Conservation (phyloP, 2,329 filamentous ascomycete species). For the Beauveria sp. region DNA sequence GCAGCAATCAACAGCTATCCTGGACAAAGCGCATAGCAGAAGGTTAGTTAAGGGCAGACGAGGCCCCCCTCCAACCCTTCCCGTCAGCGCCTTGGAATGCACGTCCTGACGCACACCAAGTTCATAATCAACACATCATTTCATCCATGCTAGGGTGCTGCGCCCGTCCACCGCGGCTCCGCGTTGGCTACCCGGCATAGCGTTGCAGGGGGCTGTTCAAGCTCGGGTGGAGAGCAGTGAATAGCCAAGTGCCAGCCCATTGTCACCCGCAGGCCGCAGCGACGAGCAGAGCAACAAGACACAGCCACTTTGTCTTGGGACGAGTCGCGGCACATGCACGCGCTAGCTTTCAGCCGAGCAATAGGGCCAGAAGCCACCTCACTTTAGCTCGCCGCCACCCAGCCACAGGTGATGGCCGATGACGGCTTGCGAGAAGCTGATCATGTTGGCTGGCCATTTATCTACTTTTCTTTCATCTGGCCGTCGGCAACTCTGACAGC, state of each 20-base stretch:
- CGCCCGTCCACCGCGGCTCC: slow-evolving; percentile 6
- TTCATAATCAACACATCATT: background rate
- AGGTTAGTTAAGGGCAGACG: background rate
- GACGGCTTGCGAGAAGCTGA: background rate
- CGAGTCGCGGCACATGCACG: background rate
- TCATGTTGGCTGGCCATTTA: background rate
- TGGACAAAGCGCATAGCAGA: background rate
- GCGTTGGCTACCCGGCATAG: slow-evolving; percentile 1
- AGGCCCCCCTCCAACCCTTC: background rate
- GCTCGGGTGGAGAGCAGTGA: background rate
- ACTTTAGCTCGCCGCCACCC: slow-evolving; percentile 1
- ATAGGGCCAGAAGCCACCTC: background rate
- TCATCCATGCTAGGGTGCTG: background rate
- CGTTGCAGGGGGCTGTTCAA: background rate
- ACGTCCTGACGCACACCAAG: background rate
- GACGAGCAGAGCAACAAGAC: background rate
- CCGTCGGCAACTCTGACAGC: background rate
- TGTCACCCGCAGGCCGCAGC: no score
- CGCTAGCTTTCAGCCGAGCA: background rate
- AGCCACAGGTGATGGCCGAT: background rate
- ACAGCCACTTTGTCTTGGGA: background rate
- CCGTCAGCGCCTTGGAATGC: background rate
- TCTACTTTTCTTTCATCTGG: background rate
- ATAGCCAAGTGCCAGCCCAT: background rate
- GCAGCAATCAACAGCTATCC: background rate